A percentile compares a stretch with the other conserved stretches of the same genome.
phyloP scores from a whole-genome alignment of 805 yeast genomes.

The Saccharomycopsis capsularis region DNA sequence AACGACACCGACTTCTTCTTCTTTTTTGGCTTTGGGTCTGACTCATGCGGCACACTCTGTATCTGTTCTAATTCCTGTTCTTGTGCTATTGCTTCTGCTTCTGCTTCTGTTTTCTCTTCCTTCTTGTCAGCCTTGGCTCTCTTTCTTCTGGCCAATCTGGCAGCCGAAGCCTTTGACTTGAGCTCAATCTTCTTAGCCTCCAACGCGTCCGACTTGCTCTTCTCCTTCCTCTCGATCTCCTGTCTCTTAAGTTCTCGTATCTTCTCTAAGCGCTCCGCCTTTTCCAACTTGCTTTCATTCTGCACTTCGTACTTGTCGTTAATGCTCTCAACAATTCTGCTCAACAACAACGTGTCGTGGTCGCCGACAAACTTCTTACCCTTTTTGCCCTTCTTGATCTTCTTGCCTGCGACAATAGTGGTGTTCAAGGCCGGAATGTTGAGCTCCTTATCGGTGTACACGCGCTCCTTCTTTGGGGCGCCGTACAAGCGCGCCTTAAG shows the following conservation, averaged over 20 bases:
- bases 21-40: slow-evolving; percentile 28
- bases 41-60: slow-evolving; percentile 19
- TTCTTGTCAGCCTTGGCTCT: too few species aligned
- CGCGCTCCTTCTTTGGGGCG: slow-evolving; percentile 33
- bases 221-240: slow-evolving; percentile 83
- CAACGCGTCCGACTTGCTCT: slow-evolving; percentile 55
- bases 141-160: slow-evolving; percentile 65
- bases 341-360: slow-evolving; percentile 53
- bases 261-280: slow-evolving; percentile 82
- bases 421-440: slow-evolving; percentile 74
- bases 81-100: slow-evolving; percentile 9
- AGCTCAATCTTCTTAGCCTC: slow-evolving; percentile 76
- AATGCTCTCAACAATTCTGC: slow-evolving; percentile 68
- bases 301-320: slow-evolving; percentile 74
- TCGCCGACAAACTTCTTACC: slow-evolving; percentile 76
- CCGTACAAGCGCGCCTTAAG: slow-evolving; percentile 63
- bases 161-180: slow-evolving; percentile 62
- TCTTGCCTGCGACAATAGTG: slow-evolving; percentile 81
- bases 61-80: slow-evolving; percentile 21
- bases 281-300: slow-evolving; percentile 84
- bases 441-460: slow-evolving; percentile 56
- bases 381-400: slow-evolving; percentile 72
- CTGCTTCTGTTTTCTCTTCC: slow-evolving; percentile 24
- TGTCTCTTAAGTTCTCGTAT: slow-evolving; percentile 78
- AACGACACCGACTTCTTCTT: slow-evolving; percentile 40